phyloP scores from a whole-genome alignment of 2,329 filamentous ascomycete species.

The Pseudonectria buxi region DNA sequence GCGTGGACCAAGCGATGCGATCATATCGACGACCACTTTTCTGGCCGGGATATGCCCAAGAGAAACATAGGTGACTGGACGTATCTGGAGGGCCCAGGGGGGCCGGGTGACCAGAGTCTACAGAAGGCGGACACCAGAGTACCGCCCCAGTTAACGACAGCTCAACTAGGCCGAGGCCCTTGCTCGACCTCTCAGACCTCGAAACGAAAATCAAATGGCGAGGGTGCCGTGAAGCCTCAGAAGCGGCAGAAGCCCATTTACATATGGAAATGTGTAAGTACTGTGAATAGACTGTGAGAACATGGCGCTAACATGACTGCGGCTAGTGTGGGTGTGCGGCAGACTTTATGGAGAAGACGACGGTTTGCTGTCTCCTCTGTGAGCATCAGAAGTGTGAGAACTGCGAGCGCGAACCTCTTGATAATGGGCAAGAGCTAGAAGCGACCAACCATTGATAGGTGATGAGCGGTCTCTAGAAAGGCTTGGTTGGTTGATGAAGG shows the following conservation, averaged over 20 bases:
- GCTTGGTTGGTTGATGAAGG: too few relatives aligned
- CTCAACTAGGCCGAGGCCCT: background rate
- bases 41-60: slow-evolving; percentile 38
- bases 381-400: slow-evolving; percentile 2
- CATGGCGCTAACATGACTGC: slow-evolving; percentile 3
- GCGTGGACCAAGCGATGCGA: slow-evolving; percentile 54
- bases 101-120: background rate
- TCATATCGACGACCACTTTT: slow-evolving; percentile 71
- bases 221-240: slow-evolving; percentile 2
- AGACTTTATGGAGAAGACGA: slow-evolving; percentile 7
- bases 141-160: slow-evolving; percentile 2
- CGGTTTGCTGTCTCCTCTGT: slow-evolving; percentile 1
- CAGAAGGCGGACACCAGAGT: background rate
- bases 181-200: background rate
- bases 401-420: background rate
- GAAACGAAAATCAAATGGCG: slow-evolving; percentile 5
- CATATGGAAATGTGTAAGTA: slow-evolving; percentile 29
- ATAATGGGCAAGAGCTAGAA: background rate
- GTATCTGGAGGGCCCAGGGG: slow-evolving; percentile 24
- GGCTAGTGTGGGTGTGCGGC: slow-evolving; percentile 16
- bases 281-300: too few relatives aligned
- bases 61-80: slow-evolving; percentile 52
- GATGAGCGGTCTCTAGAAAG: background rate
- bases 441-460: background rate
- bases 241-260: slow-evolving; percentile 12